Base-by-base conservation (phyloP, 2,329 filamentous ascomycete genomes). In the Colletotrichum tofieldiae region DNA sequence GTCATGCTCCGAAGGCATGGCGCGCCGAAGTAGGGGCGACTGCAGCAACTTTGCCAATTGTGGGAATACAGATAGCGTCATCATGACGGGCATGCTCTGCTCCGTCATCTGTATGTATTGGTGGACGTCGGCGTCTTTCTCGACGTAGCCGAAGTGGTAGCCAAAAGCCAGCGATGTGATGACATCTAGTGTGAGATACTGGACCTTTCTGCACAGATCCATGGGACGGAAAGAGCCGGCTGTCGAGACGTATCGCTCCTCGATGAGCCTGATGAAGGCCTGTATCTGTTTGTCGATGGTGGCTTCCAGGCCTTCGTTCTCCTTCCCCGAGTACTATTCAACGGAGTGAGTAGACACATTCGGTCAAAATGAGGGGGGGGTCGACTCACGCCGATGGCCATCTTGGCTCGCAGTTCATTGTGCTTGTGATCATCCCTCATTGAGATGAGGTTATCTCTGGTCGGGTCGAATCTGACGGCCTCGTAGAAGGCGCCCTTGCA, bases 141-240 rank as follows among this genome's bases (percentile, higher is more conserved):
- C 81, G 0, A 89, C 75, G 73, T 85, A 86, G 16, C 87, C 87
- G 72, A 89, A 88, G 0, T 83, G 77, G 61, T 85, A 76, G 14
- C 88, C 88, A 55, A 90, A 86, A 0, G 86, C 86, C 5, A 91
- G 77, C 54, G 85, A 83, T 43, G 84, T 87, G 73, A 91, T 88
- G 49, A 89, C 84, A 70, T 91, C 89, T 5, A 90, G 79, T 0
- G 87, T 88, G 66, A 90, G 86, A 79, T 83, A 89, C 52, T 88
- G 86, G 3, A 84, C 82, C 72, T 87, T 87, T 41, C 79, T 76
- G 14, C 82, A 84, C 63, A 87, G 76, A 75, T 90, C 87, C 77
- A 89, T 81, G 5, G 84, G 79, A 47, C 86, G 85, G 55, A 78
- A 80, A 1, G 75, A 56, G 0, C 43, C 55, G 2, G 79, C 71